A percentile compares a stretch with the other conserved stretches of the same genome.
These are phyloP conservation scores for Rhytidiadelphus loreus DNA, from an alignment of 225 moss, liverwort and hornwort genomes.

Conservation along the genomic window DNA sequence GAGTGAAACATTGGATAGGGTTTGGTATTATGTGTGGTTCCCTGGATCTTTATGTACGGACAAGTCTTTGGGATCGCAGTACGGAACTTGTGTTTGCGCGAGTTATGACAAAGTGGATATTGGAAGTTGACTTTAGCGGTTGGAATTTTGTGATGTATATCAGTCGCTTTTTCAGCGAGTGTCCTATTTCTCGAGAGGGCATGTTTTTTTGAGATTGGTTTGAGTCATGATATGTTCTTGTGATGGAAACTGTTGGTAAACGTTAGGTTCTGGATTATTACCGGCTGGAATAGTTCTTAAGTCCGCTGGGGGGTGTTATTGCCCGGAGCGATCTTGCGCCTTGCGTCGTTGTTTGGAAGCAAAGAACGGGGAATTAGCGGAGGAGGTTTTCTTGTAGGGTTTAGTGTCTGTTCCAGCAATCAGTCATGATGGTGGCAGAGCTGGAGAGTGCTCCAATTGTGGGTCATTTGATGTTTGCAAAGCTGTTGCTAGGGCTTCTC, in stretches of 20 bases:
- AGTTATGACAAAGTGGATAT: not conserved
- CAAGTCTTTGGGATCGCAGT: not conserved
- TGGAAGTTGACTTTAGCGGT: not conserved
- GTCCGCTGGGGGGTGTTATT: too few species aligned
- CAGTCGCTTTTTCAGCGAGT: not conserved
- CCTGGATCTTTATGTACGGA: not conserved
- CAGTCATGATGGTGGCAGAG: not conserved
- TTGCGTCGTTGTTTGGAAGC: not conserved
- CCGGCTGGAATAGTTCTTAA: not conserved
- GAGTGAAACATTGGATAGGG: not conserved
- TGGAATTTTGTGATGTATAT: not conserved
- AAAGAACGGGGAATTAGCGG: not conserved
- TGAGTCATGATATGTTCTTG: not conserved
- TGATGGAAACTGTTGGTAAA: not conserved
- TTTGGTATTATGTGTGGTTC: not conserved
- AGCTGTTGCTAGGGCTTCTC: not conserved
- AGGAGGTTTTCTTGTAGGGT: not conserved
- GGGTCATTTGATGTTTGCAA: not conserved
- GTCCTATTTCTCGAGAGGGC: not conserved
- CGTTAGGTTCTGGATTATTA: not conserved
- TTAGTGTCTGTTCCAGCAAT: not conserved
- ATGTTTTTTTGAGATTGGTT: not conserved
- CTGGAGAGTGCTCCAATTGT: not conserved
- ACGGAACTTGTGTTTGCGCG: not conserved
- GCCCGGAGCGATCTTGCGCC: not conserved